Evolutionary conservation across 805 yeast species (phyloP), one percentile per base, ranked within the genome.

Genomic region (Sungouiella blattae): DNA sequence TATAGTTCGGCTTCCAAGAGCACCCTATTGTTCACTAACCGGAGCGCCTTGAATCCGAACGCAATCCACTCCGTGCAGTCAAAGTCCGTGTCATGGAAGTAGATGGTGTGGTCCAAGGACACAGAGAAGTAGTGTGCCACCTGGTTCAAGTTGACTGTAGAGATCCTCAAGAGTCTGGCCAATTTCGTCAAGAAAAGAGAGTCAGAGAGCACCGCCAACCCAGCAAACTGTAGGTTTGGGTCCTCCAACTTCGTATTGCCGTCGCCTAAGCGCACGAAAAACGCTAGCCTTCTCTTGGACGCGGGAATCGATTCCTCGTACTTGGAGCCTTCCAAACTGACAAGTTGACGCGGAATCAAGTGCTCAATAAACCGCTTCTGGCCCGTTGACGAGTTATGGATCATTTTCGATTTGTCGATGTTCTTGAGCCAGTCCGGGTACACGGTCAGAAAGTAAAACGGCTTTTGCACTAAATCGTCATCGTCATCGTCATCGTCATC

Each of bases 51-150:
- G 28, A 78, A 63, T 30, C 72, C 65, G 35, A 73, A 71, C 11
- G 68, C 62, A 50, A 75, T 57, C 79, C 81, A 80, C 26, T 76
- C 26, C 4, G 40, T 39, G 21, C 41, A 37, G 20, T 67, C 60
- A 39, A 77, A 67, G 36, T 72, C 77, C 12, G 59, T 57, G 59
- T 69, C 74, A 50, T 80, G 86, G 62, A 83, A 80, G 53, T 79
- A 79, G 21, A 84, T 70, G 0, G 78, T 59, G 50, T 83, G 88
- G 45, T 82, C 88, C 43, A 83, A 55, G 15, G 84, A 77, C 3
- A 78, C 80, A 11, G 78, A 72, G 43, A 76, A 70, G 24, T 66
- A 68, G 32, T 56, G 58, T 11, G 48, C 45, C 15, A 40, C 30
- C 11, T 53, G 43, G 13, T 35, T 32, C 28, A 49, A 36, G 38